Conservation (phyloP, 495 filamentous ascomycete genomes). For the Penicillium samsonianum region DNA sequence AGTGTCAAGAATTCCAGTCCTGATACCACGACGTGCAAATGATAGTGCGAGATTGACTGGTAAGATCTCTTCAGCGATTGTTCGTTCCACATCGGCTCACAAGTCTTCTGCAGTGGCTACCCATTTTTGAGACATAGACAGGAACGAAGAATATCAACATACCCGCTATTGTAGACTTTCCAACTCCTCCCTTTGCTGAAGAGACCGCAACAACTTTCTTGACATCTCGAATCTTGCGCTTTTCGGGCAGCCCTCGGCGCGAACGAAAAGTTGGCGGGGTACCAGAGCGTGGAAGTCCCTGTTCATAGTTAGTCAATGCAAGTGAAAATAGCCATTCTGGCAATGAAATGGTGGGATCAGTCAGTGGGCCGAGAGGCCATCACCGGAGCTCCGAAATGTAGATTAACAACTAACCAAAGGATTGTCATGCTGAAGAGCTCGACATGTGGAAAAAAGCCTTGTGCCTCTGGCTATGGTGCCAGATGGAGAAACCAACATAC, state of each 20-base stretch:
- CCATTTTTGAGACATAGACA: not conserved
- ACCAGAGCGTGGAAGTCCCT: conserved; percentile 83
- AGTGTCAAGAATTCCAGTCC: conserved; percentile 86
- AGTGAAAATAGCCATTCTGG: not conserved
- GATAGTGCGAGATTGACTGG: conserved; percentile 84
- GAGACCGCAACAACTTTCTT: conserved; percentile 88
- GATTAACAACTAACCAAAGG: conserved; percentile 63
- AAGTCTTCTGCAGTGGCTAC: not conserved
- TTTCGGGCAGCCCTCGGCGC: conserved; percentile 80
- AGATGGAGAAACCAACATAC: conserved; percentile 11
- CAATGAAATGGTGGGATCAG: not conserved
- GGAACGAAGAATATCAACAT: conserved; percentile 6
- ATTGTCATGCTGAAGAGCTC: conserved; percentile 80
- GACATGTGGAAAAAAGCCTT: conserved; percentile 62
- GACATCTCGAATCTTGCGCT: conserved; percentile 76
- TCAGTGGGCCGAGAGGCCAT: not conserved
- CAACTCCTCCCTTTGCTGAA: conserved; percentile 95
- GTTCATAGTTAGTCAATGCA: conserved; percentile 1
- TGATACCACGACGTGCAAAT: conserved; percentile 75
- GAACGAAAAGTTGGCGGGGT: conserved; percentile 71
- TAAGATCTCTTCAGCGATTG: conserved; percentile 8
- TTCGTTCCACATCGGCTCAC: not conserved
- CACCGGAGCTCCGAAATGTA: not conserved
- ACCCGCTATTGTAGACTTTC: conserved; percentile 93
- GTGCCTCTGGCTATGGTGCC: conserved; percentile 11